Percentiles rank a stretch among this genome's conserved stretches.
Evolutionary conservation across 192 early-diverging fungal genomes (phyloP).

Genomic region (Dispira parvispora): DNA sequence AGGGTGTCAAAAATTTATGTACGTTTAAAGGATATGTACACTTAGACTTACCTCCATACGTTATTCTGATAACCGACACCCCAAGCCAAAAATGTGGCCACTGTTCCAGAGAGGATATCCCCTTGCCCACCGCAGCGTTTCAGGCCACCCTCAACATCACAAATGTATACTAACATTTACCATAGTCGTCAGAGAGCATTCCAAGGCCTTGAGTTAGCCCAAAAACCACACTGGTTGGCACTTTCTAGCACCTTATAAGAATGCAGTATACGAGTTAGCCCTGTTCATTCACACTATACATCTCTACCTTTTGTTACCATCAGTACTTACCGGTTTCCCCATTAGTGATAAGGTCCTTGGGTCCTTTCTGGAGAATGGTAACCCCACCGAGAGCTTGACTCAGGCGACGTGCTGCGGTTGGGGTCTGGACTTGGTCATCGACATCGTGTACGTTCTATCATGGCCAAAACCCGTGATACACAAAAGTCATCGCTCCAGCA

Average conservation of each 20-base stretch:
- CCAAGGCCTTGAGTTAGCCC: too few relatives aligned
- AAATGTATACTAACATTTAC: conserved; percentile 28
- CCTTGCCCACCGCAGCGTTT: conserved; percentile 93
- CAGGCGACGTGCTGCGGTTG: conserved; percentile 23
- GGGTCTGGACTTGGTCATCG: too few relatives aligned
- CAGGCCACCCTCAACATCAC: conserved; percentile 47
- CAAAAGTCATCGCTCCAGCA: too few relatives aligned
- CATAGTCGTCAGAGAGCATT: too few relatives aligned
- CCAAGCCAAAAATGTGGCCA: conserved; percentile 84
- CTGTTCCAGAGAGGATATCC: conserved; percentile 71
- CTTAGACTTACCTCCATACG: conserved; percentile 29
- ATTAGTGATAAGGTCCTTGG: conserved; percentile 56
- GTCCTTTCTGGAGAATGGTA: conserved; percentile 68
- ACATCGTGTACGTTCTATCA: too few relatives aligned
- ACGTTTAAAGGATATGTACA: neutral
- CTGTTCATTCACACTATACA: too few relatives aligned
- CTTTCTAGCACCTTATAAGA: too few relatives aligned
- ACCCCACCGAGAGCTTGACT: conserved; percentile 58
- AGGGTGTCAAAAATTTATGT: neutral
- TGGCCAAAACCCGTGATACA: too few relatives aligned
- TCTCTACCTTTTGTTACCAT: neutral
- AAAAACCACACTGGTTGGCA: too few relatives aligned
- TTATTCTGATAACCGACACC: conserved; percentile 39
- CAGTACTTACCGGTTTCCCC: conserved; percentile 32
- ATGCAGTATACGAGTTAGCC: too few relatives aligned